A percentile compares a stretch with the other conserved stretches of the same genome.
These are phyloP conservation scores for Cryptosporidium ubiquitum DNA, from an alignment of 169 alveolate genomes.

Conservation along the genomic window DNA sequence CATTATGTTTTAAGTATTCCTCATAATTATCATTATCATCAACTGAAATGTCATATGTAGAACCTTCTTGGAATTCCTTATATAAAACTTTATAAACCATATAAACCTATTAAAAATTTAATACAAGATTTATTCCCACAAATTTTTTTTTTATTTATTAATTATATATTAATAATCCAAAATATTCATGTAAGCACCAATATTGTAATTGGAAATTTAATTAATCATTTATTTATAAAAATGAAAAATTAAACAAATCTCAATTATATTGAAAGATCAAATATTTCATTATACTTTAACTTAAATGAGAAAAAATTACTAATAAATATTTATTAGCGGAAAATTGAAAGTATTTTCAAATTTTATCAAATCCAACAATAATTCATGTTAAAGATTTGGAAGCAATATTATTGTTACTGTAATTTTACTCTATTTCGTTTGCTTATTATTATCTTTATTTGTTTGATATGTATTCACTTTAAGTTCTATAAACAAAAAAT, in stretches of 20 bases:
- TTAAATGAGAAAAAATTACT: neutral
- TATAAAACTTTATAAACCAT: conserved; percentile 50
- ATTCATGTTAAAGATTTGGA: neutral
- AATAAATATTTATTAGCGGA: neutral
- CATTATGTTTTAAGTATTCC: conserved; percentile 42
- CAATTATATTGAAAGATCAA: neutral
- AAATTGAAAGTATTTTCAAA: neutral
- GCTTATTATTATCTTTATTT: too few species aligned
- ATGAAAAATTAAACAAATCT: neutral
- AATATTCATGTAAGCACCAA: neutral
- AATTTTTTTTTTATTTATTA: neutral
- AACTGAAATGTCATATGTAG: conserved; percentile 1
- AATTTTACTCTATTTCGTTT: too few species aligned
- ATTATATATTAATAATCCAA: neutral
- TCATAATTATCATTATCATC: conserved; percentile 32
- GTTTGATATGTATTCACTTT: too few species aligned
- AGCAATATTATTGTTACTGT: neutral
- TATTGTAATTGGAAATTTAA: neutral
- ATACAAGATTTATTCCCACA: neutral
- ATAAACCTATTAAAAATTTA: neutral
- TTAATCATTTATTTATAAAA: neutral
- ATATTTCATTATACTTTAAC: neutral
- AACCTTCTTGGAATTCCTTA: conserved; percentile 53
- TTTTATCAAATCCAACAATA: neutral
- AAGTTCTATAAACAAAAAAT: too few species aligned